Evolutionary conservation across 805 yeast genomes (phyloP).

Genomic region (Nakazawaea molendinolei): DNA sequence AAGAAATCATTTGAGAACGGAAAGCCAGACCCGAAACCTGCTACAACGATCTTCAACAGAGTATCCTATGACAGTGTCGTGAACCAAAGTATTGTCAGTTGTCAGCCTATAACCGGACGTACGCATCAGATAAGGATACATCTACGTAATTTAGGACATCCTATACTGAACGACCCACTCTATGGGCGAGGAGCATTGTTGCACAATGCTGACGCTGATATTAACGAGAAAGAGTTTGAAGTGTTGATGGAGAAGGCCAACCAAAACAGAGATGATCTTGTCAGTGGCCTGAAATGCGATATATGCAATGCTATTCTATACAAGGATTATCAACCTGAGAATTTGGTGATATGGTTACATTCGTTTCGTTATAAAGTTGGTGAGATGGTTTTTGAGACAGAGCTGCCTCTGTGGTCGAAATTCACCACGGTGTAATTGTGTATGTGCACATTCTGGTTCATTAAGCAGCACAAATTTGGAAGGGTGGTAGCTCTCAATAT

Average conservation of each 20-base stretch:
- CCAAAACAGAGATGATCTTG: constrained; percentile 16
- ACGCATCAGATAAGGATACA: constrained; percentile 56
- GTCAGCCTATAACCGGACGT: constrained; percentile 45
- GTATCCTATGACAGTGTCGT: constrained; percentile 8
- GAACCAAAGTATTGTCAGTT: constrained; percentile 33
- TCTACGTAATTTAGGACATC: constrained; percentile 36
- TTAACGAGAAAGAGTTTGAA: constrained; percentile 11
- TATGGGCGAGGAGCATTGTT: constrained; percentile 15
- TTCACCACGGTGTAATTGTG: not conserved
- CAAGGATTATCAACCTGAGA: constrained; percentile 22
- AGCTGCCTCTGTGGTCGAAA: constrained; percentile 38
- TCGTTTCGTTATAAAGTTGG: constrained; percentile 32
- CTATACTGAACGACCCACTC: constrained; percentile 29
- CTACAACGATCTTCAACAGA: constrained; percentile 16
- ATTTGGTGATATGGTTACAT: constrained; percentile 39
- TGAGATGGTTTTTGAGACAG: constrained; percentile 30
- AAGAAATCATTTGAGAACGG: constrained; percentile 22
- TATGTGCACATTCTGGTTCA: too few species aligned
- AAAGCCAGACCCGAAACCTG: constrained; percentile 11
- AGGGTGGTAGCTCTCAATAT: too few species aligned
- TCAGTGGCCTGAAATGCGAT: constrained; percentile 22
- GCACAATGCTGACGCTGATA: not conserved
- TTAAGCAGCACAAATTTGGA: too few species aligned
- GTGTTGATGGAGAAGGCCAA: constrained; percentile 12
- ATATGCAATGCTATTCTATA: constrained; percentile 29